Evolutionary conservation across 495 filamentous ascomycete genomes (phyloP).

Genomic region (Daldinia vernicosa): DNA sequence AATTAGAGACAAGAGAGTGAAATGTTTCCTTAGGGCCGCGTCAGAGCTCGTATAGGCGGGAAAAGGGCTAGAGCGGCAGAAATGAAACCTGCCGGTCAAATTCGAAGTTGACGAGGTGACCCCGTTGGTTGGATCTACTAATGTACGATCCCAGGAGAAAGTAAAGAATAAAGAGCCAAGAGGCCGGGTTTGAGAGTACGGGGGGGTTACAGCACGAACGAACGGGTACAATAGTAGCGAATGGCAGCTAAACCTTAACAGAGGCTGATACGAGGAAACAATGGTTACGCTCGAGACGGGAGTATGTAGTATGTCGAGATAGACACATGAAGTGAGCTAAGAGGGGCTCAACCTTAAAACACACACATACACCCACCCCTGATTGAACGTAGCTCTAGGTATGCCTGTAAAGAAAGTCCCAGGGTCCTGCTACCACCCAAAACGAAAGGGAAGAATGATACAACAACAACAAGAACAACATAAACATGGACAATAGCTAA

Average conservation of each 20-base stretch:
- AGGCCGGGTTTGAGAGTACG: slow-evolving; percentile 30
- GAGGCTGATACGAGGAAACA: slow-evolving; percentile 32
- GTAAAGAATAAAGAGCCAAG: slow-evolving; percentile 45
- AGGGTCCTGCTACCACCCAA: slow-evolving; percentile 28
- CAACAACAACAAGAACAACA: slow-evolving; percentile 25
- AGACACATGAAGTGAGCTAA: slow-evolving; percentile 32
- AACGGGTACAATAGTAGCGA: slow-evolving; percentile 34
- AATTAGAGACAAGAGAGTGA: slow-evolving; percentile 38
- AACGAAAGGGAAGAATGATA: slow-evolving; percentile 22
- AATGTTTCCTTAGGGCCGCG: slow-evolving; percentile 44
- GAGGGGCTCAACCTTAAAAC: slow-evolving; percentile 24
- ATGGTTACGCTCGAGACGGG: slow-evolving; percentile 30
- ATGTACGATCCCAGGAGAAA: slow-evolving; percentile 44
- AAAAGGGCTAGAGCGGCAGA: slow-evolving; percentile 47
- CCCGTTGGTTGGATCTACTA: slow-evolving; percentile 47
- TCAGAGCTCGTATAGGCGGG: slow-evolving; percentile 45
- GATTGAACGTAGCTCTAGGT: slow-evolving; percentile 35
- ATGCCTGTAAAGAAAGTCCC: slow-evolving; percentile 22
- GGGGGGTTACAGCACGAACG: slow-evolving; percentile 37
- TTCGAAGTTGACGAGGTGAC: slow-evolving; percentile 41
- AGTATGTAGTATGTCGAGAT: slow-evolving; percentile 44
- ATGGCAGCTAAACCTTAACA: slow-evolving; percentile 18
- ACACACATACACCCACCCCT: slow-evolving; percentile 3
- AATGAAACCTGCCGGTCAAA: slow-evolving; percentile 49
- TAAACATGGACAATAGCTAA: slow-evolving; percentile 6